phyloP scores from a whole-genome alignment of 306 rosid genomes.

The Gastrolobium villosum region DNA sequence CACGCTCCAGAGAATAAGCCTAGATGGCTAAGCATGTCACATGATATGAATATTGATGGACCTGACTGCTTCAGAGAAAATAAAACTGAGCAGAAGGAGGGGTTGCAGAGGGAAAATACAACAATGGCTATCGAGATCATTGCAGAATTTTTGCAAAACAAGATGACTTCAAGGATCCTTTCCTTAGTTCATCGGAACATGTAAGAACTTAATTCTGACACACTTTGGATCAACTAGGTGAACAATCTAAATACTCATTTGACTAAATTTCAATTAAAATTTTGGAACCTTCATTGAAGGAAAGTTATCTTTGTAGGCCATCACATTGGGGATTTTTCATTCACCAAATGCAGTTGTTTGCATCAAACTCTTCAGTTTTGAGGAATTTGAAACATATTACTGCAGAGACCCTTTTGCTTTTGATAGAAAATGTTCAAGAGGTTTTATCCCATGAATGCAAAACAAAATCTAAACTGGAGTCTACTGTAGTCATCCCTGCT shows the following conservation, averaged over 20 bases:
- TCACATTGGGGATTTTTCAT: slow-evolving; percentile 76
- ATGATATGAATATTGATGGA: slow-evolving; percentile 75
- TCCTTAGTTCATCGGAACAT: slow-evolving; percentile 77
- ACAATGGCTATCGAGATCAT: slow-evolving; percentile 79
- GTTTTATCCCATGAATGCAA: slow-evolving; percentile 60
- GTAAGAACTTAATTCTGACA: slow-evolving; percentile 62
- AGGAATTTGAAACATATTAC: slow-evolving; percentile 66
- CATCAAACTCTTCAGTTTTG: slow-evolving; percentile 72
- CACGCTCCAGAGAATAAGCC: slow-evolving; percentile 67
- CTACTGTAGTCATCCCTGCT: slow-evolving; percentile 64
- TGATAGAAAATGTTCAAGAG: slow-evolving; percentile 60
- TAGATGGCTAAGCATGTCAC: slow-evolving; percentile 67
- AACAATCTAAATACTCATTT: slow-evolving; percentile 40
- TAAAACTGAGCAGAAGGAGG: slow-evolving; percentile 61
- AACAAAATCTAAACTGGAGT: slow-evolving; percentile 59
- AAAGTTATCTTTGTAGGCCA: slow-evolving; percentile 67
- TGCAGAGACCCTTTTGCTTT: slow-evolving; percentile 66
- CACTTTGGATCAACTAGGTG: slow-evolving; percentile 34
- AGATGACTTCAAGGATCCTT: slow-evolving; percentile 75
- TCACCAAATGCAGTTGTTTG: slow-evolving; percentile 70
- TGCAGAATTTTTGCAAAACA: slow-evolving; percentile 72
- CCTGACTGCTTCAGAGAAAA: slow-evolving; percentile 61
- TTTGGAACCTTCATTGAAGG: slow-evolving; percentile 38
- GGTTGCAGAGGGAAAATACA: slow-evolving; percentile 65
- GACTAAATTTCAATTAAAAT: slow-evolving; percentile 39